Conservation (phyloP, 345 rosid genomes). For the Aquilaria sinensis region DNA sequence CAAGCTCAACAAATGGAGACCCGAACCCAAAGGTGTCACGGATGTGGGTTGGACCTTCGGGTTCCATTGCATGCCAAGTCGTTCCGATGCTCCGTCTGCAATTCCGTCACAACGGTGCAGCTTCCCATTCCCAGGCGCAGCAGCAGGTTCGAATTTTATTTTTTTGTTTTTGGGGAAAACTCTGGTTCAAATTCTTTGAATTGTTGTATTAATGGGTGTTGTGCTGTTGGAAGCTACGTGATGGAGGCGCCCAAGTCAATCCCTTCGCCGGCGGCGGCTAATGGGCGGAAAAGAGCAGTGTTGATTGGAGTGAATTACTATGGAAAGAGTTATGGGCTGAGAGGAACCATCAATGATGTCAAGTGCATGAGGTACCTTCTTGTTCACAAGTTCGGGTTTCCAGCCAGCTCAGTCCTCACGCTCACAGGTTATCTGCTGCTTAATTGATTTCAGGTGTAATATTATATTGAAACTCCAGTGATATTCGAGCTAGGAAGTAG, state of each 20-base stretch:
- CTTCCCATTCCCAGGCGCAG: too few species aligned
- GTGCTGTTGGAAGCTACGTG: conserved; percentile 6
- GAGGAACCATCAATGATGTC: conserved; percentile 52
- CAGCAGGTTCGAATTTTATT: neutral
- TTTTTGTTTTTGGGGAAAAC: neutral
- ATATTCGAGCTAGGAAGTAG: too few species aligned
- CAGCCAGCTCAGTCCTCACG: conserved; percentile 29
- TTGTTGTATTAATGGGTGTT: neutral
- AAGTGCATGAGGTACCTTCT: conserved; percentile 47
- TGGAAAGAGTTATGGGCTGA: conserved; percentile 32
- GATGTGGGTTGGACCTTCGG: conserved; percentile 40
- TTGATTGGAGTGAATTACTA: conserved; percentile 46
- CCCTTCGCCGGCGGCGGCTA: conserved; percentile 11
- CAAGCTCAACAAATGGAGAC: conserved; percentile 24
- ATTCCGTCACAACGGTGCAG: neutral
- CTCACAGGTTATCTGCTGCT: conserved; percentile 9
- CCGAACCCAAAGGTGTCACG: conserved; percentile 39
- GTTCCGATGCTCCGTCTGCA: conserved; percentile 25
- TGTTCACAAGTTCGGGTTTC: conserved; percentile 40
- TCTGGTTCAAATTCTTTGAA: too few species aligned
- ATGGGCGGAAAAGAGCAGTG: conserved; percentile 47
- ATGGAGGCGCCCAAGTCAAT: conserved; percentile 13
- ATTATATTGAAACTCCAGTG: too few species aligned
- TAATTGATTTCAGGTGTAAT: too few species aligned
- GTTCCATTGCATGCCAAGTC: conserved; percentile 34